These are phyloP conservation scores for Trametes meyenii DNA, from an alignment of 768 basidiomycete genomes.

Conservation along the genomic window DNA sequence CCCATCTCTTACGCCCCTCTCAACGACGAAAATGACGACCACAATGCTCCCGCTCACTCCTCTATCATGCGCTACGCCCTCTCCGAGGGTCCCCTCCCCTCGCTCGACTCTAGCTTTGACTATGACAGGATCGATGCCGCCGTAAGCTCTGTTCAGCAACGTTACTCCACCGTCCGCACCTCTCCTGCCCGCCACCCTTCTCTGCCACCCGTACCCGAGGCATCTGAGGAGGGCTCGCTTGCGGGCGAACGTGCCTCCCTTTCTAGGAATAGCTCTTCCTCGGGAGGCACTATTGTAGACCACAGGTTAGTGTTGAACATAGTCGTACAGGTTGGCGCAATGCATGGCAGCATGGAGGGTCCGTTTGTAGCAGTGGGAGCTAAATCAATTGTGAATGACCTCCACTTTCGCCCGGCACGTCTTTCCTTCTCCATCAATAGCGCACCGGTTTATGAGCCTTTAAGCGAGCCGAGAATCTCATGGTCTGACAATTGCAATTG, in stretches of 20 bases:
- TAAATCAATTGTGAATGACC: too few species aligned
- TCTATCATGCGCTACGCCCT: constrained; percentile 22
- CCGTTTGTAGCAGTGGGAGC: too few species aligned
- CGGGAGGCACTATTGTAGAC: constrained; percentile 18
- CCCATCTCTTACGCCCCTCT: constrained; percentile 20
- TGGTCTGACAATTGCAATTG: not conserved
- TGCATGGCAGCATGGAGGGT: too few species aligned
- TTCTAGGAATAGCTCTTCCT: constrained; percentile 23
- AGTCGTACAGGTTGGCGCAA: too few species aligned
- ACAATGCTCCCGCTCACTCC: constrained; percentile 14
- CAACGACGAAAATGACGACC: constrained; percentile 17
- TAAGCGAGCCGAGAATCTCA: too few species aligned
- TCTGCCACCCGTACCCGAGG: constrained; percentile 29
- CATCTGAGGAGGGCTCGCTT: constrained; percentile 28
- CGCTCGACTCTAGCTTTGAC: constrained; percentile 8
- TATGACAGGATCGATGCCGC: constrained; percentile 14
- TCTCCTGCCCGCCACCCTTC: constrained; percentile 26
- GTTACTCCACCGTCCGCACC: constrained; percentile 14
- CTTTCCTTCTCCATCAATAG: too few species aligned
- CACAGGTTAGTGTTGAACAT: not conserved
- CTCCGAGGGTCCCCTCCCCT: constrained; percentile 6
- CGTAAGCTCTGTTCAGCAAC: constrained; percentile 10
- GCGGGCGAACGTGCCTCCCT: constrained; percentile 26
- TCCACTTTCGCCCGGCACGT: too few species aligned
- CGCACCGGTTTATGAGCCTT: too few species aligned